A percentile compares a stretch with the other conserved stretches of the same genome.
phyloP scores from a whole-genome alignment of 2,329 filamentous ascomycete genomes.

The Sclerotinia subarctica region DNA sequence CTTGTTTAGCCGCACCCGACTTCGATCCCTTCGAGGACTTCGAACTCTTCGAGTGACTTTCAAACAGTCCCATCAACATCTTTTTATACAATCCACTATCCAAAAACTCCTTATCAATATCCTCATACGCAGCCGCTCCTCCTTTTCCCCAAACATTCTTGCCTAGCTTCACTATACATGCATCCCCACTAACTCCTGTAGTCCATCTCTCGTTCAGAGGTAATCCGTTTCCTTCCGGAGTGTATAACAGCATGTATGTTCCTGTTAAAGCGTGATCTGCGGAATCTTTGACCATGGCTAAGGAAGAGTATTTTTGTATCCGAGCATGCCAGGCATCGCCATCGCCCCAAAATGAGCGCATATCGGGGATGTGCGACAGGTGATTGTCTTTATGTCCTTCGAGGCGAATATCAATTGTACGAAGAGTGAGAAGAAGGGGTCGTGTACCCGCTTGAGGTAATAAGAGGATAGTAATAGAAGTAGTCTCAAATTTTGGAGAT shows the following conservation, averaged over 20 bases:
- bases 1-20: neutral
- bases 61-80: slow-evolving; percentile 16
- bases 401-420: slow-evolving; percentile 19
- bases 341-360: slow-evolving; percentile 22
- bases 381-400: slow-evolving; percentile 18
- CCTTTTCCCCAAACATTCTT: slow-evolving; percentile 16
- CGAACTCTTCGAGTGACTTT: neutral
- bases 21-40: neutral
- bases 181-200: slow-evolving; percentile 18
- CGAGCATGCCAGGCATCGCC: slow-evolving; percentile 16
- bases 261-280: slow-evolving; percentile 14
- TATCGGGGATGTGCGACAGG: slow-evolving; percentile 19
- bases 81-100: slow-evolving; percentile 16
- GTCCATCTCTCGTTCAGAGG: slow-evolving; percentile 16
- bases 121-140: slow-evolving; percentile 15
- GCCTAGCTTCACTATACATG: slow-evolving; percentile 19
- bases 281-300: neutral
- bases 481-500: slow-evolving; percentile 14
- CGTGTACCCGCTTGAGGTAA: slow-evolving; percentile 16
- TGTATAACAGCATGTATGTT: slow-evolving; percentile 20
- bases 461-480: slow-evolving; percentile 9
- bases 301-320: slow-evolving; percentile 14
- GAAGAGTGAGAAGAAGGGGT: slow-evolving; percentile 10
- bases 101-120: slow-evolving; percentile 19
- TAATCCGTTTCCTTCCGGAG: slow-evolving; percentile 11